Evolutionary conservation across 805 yeast species (phyloP).

Genomic region (Kluyveromyces dobzhanskii): DNA sequence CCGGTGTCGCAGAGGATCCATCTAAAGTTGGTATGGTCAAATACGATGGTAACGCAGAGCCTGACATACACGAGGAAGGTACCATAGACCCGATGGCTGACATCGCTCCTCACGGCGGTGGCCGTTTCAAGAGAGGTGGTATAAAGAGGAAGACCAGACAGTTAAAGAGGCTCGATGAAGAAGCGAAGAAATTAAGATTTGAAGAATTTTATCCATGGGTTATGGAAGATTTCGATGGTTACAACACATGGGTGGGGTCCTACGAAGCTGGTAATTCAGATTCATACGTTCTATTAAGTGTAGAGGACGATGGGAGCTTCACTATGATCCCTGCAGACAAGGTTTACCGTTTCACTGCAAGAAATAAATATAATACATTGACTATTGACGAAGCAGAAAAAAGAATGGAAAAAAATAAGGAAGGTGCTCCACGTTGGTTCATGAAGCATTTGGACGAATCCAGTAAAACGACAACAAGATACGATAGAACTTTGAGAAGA

Average conservation of each 20-base stretch:
- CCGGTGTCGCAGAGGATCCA: constrained; percentile 30
- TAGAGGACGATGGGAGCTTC: constrained; percentile 74
- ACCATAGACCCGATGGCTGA: constrained; percentile 40
- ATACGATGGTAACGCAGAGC: constrained; percentile 32
- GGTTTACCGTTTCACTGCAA: constrained; percentile 85
- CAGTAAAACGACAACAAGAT: constrained; percentile 42
- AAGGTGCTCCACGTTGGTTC: constrained; percentile 82
- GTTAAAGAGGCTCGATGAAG: constrained; percentile 71
- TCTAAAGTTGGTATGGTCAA: constrained; percentile 34
- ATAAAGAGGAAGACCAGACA: constrained; percentile 78
- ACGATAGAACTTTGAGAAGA: constrained; percentile 39
- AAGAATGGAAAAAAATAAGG: constrained; percentile 70
- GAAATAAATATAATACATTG: constrained; percentile 88
- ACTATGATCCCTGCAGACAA: constrained; percentile 93
- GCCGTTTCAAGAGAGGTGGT: constrained; percentile 51
- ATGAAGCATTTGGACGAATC: constrained; percentile 80
- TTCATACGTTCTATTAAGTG: constrained; percentile 74
- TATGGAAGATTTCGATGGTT: constrained; percentile 90
- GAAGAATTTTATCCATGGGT: constrained; percentile 99
- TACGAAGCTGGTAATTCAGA: constrained; percentile 87
- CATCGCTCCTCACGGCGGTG: constrained; percentile 91
- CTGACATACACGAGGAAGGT: constrained; percentile 31
- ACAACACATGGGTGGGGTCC: constrained; percentile 90
- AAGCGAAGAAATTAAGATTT: constrained; percentile 74
- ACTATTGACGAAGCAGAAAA: constrained; percentile 96